Evolutionary conservation across 371 early-diverging fungal species (phyloP).

Genomic region (Mortierella polycephala): DNA sequence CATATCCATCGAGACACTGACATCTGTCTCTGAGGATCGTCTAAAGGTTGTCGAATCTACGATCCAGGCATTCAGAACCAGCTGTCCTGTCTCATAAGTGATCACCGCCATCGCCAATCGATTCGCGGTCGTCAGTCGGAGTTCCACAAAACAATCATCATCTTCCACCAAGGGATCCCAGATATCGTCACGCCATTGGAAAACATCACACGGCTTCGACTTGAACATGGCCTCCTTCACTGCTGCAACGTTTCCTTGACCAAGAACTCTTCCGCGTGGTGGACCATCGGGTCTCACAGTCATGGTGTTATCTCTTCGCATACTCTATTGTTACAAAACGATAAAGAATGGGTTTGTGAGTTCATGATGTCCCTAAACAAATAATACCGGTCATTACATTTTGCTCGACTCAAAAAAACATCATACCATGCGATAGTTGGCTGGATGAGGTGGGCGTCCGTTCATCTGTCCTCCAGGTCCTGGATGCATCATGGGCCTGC

Average conservation of each 20-base stretch:
- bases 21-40: constrained; percentile 49
- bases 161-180: constrained; percentile 54
- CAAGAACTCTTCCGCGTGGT: constrained; percentile 18
- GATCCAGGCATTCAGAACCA: constrained; percentile 55
- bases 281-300: constrained; percentile 4
- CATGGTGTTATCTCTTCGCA: constrained; percentile 43
- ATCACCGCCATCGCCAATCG: constrained; percentile 53
- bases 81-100: constrained; percentile 38
- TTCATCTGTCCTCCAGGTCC: constrained; percentile 18
- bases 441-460: constrained; percentile 29
- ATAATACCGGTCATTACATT: background rate
- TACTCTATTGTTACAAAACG: constrained; percentile 23
- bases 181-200: constrained; percentile 52
- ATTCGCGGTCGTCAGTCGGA: constrained; percentile 48
- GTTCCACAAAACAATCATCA: constrained; percentile 42
- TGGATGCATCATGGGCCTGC: constrained; percentile 42
- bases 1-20: constrained; percentile 54
- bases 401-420: no score
- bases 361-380: background rate
- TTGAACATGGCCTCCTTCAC: constrained; percentile 47
- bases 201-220: constrained; percentile 50
- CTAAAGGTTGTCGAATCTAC: constrained; percentile 52
- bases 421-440: constrained; percentile 44
- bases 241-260: constrained; percentile 23
- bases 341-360: background rate